Evolutionary conservation across 1,284 basidiomycete genomes (phyloP).

Genomic region (Cystobasidiaceae sp.): DNA sequence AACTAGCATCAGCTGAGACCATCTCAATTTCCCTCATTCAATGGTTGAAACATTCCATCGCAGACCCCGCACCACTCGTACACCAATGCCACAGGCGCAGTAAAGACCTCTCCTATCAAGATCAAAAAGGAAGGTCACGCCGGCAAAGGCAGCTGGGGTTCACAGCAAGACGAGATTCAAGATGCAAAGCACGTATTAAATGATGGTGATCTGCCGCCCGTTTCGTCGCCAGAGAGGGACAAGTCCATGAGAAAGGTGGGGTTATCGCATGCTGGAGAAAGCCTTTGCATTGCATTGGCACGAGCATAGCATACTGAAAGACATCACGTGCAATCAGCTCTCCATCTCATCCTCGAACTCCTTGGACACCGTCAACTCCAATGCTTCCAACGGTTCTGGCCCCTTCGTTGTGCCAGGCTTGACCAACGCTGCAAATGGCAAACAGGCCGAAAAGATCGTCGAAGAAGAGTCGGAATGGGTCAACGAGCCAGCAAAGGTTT

Average conservation of each 20-base stretch:
- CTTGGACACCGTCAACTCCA: not conserved
- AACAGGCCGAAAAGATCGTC: not conserved
- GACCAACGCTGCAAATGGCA: not conserved
- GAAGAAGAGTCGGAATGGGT: slow-evolving; percentile 16
- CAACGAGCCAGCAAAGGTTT: not conserved
- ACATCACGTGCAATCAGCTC: not conserved
- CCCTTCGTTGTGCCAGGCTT: slow-evolving; percentile 2
- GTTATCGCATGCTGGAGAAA: not conserved
- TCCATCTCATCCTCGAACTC: slow-evolving; percentile 14
- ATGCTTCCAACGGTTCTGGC: no score
- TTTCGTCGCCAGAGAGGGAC: slow-evolving; percentile 16
- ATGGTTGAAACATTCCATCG: no score
- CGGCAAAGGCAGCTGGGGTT: slow-evolving; percentile 19
- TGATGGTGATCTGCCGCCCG: slow-evolving; percentile 12
- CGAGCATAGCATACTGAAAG: not conserved
- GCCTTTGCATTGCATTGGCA: not conserved
- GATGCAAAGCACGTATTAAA: not conserved
- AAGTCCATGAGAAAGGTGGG: slow-evolving; percentile 22
- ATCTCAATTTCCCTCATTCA: no score
- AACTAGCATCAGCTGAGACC: no score
- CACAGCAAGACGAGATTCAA: slow-evolving; percentile 5
- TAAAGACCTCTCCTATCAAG: slow-evolving; percentile 10
- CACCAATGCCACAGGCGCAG: slow-evolving; percentile 20
- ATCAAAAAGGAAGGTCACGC: slow-evolving; percentile 20
- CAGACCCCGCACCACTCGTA: slow-evolving; percentile 16